Evolutionary conservation across 2,329 filamentous ascomycete species (phyloP).

Genomic region (Claviceps humidiphila): DNA sequence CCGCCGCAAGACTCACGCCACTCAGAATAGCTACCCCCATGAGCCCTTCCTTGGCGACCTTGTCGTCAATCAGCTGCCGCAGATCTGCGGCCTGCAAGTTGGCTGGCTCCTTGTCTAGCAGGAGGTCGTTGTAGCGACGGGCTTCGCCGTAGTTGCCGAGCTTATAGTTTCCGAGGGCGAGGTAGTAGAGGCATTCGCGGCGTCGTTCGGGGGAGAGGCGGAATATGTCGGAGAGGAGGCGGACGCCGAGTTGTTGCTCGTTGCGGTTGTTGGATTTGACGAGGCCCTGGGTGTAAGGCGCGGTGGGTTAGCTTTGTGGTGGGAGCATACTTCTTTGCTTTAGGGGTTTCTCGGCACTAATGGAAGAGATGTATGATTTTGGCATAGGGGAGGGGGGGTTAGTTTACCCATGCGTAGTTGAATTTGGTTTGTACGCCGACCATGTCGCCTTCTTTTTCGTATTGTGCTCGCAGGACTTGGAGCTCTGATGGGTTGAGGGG

Average conservation of each 20-base stretch:
- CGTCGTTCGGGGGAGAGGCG: conserved; percentile 82
- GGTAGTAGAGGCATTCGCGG: conserved; percentile 95
- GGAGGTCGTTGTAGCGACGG: conserved; percentile 81
- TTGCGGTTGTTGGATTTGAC: conserved; percentile 78
- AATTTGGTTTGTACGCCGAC: conserved; percentile 97
- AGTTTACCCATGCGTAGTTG: conserved; percentile 90
- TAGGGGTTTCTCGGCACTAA: neutral
- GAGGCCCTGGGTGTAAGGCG: conserved; percentile 49
- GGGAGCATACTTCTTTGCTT: neutral
- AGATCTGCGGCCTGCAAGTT: conserved; percentile 87
- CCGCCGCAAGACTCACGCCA: conserved; percentile 81
- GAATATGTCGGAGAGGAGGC: conserved; percentile 92
- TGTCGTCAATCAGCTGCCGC: conserved; percentile 82
- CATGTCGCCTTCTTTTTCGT: conserved; percentile 94
- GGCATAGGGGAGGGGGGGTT: neutral
- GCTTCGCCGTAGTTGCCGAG: conserved; percentile 95
- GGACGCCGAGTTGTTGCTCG: conserved; percentile 90
- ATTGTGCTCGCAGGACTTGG: conserved; percentile 82
- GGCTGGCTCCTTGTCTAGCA: conserved; percentile 79
- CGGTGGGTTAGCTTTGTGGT: neutral
- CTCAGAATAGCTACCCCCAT: conserved; percentile 92
- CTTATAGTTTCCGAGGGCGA: conserved; percentile 95
- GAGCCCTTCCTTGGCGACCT: conserved; percentile 86
- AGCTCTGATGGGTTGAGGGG: conserved; percentile 86
- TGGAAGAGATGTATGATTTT: neutral